phyloP scores from a whole-genome alignment of 441 rosid species.

The Adansonia rubrostipa region DNA sequence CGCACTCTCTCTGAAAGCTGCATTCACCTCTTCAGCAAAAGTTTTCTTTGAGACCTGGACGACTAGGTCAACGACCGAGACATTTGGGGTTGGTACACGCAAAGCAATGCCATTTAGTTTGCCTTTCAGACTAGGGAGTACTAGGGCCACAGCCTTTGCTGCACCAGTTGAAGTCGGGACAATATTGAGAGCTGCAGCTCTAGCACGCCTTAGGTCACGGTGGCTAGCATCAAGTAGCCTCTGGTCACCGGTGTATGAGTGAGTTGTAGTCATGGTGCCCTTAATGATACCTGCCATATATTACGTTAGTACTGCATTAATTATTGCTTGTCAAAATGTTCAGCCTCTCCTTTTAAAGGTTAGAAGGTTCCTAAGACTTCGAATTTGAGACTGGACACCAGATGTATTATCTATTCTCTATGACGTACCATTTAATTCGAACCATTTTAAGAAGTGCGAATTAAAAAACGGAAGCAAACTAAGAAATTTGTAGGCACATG shows the following conservation, averaged over 20 bases:
- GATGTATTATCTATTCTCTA: neutral
- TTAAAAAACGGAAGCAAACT: neutral
- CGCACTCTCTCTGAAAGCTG: constrained; percentile 82
- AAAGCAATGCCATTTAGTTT: constrained; percentile 93
- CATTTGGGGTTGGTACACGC: constrained; percentile 96
- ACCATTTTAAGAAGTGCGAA: neutral
- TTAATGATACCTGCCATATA: constrained; percentile 73
- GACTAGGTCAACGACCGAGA: constrained; percentile 90
- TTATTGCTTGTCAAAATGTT: neutral
- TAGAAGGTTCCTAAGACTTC: neutral
- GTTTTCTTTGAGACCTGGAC: constrained; percentile 92
- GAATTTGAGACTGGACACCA: neutral
- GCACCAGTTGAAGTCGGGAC: constrained; percentile 97
- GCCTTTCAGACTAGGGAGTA: constrained; percentile 87
- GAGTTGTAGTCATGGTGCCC: constrained; percentile 97
- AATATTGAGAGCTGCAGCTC: constrained; percentile 93
- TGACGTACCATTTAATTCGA: too few relatives aligned
- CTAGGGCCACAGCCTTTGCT: constrained; percentile 95
- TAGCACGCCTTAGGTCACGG: constrained; percentile 92
- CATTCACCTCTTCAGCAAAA: constrained; percentile 94
- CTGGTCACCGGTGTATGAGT: constrained; percentile 97
- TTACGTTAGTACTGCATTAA: neutral
- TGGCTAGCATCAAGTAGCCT: constrained; percentile 92
- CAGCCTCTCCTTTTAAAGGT: neutral
- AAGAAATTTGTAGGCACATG: neutral